These are phyloP conservation scores for Penicillium sp. DNA, from an alignment of 2,329 filamentous ascomycete species.

Conservation along the genomic window DNA sequence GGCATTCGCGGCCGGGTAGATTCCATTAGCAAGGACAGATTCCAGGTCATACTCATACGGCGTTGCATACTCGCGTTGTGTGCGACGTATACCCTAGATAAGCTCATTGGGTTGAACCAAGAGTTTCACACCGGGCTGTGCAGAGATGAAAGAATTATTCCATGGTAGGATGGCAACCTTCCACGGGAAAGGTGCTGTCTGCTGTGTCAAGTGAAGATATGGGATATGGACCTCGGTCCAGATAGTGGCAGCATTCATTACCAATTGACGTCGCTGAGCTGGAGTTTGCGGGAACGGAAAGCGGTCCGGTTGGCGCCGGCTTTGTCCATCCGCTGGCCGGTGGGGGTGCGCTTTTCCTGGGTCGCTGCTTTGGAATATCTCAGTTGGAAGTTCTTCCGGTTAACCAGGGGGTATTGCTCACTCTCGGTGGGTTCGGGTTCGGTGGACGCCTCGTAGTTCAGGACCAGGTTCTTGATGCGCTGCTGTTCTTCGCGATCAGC, in stretches of 20 bases:
- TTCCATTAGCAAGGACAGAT: neutral
- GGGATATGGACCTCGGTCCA: constrained; percentile 5
- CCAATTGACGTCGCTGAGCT: constrained; percentile 97
- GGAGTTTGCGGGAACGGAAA: constrained; percentile 83
- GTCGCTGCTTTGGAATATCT: constrained; percentile 17
- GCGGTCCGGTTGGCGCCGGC: constrained; percentile 64
- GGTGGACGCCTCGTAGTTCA: constrained; percentile 92
- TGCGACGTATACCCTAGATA: neutral
- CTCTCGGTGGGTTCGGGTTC: constrained; percentile 74
- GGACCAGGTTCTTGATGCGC: constrained; percentile 93
- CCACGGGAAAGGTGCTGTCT: neutral
- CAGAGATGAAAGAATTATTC: neutral
- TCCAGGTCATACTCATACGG: neutral
- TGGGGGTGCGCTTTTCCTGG: constrained; percentile 42
- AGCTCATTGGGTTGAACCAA: constrained; percentile 1
- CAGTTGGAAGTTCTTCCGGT: constrained; percentile 22
- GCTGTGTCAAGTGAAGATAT: constrained; percentile 2
- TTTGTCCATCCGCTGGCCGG: constrained; percentile 51
- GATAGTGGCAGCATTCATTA: constrained; percentile 48
- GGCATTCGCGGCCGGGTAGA: neutral
- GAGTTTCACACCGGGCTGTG: neutral
- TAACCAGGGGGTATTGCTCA: constrained; percentile 49
- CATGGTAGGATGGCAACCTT: neutral
- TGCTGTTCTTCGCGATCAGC: constrained; percentile 95
- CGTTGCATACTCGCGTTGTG: neutral